Percentiles rank a stretch among this genome's conserved stretches.
These are phyloP conservation scores for Citeromyces matritensis DNA, from an alignment of 805 yeast species.

Conservation along the genomic window DNA sequence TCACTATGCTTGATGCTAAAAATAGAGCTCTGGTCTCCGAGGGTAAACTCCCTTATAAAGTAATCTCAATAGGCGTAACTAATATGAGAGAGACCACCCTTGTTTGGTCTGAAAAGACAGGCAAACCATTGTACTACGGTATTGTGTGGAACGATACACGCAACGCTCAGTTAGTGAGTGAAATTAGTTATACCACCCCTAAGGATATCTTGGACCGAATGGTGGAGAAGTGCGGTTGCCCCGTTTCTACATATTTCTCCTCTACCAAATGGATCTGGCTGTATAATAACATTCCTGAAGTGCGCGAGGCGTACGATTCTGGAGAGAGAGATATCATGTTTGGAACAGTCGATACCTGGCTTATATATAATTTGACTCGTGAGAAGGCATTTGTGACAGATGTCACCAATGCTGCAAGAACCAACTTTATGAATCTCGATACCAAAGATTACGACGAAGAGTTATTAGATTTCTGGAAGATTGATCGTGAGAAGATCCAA, in stretches of 20 bases:
- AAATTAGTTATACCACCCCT: constrained; percentile 37
- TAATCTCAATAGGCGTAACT: constrained; percentile 74
- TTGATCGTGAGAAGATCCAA: constrained; percentile 48
- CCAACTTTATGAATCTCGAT: constrained; percentile 76
- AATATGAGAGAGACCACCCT: constrained; percentile 93
- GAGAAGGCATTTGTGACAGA: constrained; percentile 66
- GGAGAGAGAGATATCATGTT: constrained; percentile 69
- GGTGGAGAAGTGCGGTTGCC: constrained; percentile 64
- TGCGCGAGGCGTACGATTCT: constrained; percentile 50
- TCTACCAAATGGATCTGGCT: constrained; percentile 87
- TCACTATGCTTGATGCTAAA: constrained; percentile 39
- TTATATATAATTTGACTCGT: constrained; percentile 67
- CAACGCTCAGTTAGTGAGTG: constrained; percentile 56
- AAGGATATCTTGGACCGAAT: constrained; percentile 41
- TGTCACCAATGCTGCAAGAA: constrained; percentile 83
- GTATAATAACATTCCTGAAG: constrained; percentile 59
- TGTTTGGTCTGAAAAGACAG: constrained; percentile 77
- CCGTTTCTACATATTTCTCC: constrained; percentile 82
- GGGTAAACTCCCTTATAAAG: constrained; percentile 37
- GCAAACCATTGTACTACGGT: constrained; percentile 72
- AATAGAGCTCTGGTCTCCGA: constrained; percentile 17
- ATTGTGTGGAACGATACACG: constrained; percentile 96
- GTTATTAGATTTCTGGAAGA: constrained; percentile 65
- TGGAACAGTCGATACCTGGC: constrained; percentile 93
- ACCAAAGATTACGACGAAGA: constrained; percentile 63